Conservation (phyloP, 176 grass and related monocot species). For the Juncus inflexus region DNA sequence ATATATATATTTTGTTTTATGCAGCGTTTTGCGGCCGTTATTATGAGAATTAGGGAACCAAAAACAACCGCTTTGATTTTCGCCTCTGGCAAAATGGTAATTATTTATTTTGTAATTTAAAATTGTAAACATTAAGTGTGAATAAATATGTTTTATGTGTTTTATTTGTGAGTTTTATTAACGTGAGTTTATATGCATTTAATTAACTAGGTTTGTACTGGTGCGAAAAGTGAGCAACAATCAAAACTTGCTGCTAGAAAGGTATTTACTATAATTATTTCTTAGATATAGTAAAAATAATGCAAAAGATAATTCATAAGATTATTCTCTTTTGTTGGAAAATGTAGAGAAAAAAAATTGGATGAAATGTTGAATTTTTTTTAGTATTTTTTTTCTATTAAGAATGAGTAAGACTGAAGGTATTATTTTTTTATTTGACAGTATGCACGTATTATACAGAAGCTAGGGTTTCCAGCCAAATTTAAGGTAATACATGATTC, state of each 20-base stretch:
- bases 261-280: conserved; percentile 26
- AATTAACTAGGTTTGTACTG: conserved; percentile 77
- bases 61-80: conserved; percentile 99
- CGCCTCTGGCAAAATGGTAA: conserved; percentile 98
- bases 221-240: conserved; percentile 88
- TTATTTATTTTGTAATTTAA: neutral
- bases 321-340: neutral
- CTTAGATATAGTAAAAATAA: no score
- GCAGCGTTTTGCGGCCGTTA: conserved; percentile 98
- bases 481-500: conserved; percentile 62
- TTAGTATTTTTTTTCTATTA: no score
- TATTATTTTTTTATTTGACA: conserved; percentile 37
- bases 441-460: conserved; percentile 99
- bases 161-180: neutral
- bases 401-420: neutral
- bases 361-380: no score
- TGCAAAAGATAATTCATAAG: no score
- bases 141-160: neutral
- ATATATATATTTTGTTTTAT: conserved; percentile 11
- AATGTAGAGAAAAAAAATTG: neutral
- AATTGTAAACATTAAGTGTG: neutral
- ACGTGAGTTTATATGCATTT: neutral
- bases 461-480: conserved; percentile 94
- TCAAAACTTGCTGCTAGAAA: conserved; percentile 96
- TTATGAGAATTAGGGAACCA: conserved; percentile 99